Evolutionary conservation across 768 basidiomycete species (phyloP).

Genomic region (Suillus cothurnatus): DNA sequence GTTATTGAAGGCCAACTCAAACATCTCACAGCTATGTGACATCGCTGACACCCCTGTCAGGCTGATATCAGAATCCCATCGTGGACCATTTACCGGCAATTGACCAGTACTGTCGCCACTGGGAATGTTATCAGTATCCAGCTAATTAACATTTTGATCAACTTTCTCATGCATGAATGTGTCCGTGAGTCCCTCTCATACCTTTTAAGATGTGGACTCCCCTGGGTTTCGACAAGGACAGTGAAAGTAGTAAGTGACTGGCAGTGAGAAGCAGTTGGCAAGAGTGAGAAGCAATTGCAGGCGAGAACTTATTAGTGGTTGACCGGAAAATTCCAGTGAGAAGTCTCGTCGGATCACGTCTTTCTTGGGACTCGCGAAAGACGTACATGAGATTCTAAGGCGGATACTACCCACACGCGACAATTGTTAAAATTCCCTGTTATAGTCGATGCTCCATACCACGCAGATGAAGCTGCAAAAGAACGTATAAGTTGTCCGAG

Average conservation of each 20-base stretch:
- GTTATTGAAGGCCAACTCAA: neutral
- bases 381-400: neutral
- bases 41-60: too few species aligned
- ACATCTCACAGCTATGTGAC: neutral
- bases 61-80: too few species aligned
- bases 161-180: neutral
- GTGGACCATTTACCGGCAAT: neutral
- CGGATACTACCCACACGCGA: neutral
- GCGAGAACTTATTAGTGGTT: neutral
- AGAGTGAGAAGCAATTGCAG: neutral
- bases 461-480: too few species aligned
- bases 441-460: too few species aligned
- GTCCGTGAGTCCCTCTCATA: neutral
- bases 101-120: neutral
- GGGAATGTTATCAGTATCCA: neutral
- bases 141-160: constrained; percentile 12
- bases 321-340: neutral
- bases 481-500: too few species aligned
- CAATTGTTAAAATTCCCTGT: too few species aligned
- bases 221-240: neutral
- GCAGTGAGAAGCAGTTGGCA: too few species aligned
- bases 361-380: neutral
- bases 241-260: neutral
- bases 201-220: neutral
- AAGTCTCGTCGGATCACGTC: neutral